These are phyloP conservation scores for Trichoderma afroharzianum DNA, from an alignment of 2,329 filamentous ascomycete genomes.

Conservation along the genomic window DNA sequence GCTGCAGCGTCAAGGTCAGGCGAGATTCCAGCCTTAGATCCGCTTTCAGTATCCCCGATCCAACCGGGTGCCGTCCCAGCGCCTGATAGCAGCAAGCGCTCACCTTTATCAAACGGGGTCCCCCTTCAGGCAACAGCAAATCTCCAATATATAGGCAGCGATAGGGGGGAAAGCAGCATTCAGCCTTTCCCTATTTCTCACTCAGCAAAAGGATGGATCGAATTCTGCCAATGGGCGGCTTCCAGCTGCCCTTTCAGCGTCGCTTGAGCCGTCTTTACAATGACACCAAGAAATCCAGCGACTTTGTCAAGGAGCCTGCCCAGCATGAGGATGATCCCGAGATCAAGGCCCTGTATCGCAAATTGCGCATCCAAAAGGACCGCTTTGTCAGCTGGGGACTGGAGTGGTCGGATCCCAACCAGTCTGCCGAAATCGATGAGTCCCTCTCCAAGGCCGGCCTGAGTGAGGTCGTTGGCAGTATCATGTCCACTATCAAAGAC, in stretches of 20 bases:
- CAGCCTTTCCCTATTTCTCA: not conserved
- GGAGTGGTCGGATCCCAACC: constrained; percentile 72
- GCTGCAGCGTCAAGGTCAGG: constrained; percentile 1
- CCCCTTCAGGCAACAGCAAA: constrained; percentile 19
- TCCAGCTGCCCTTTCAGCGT: constrained; percentile 56
- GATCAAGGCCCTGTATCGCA: constrained; percentile 68
- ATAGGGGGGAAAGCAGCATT: not conserved
- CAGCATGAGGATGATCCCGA: constrained; percentile 65
- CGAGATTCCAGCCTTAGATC: constrained; percentile 5
- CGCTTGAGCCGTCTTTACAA: constrained; percentile 71
- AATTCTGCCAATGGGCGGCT: constrained; percentile 48
- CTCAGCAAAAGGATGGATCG: constrained; percentile 42
- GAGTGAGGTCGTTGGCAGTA: constrained; percentile 72
- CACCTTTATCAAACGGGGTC: not conserved
- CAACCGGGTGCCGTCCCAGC: constrained; percentile 8
- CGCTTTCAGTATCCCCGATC: constrained; percentile 11
- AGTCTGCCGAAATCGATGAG: constrained; percentile 67
- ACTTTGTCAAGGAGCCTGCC: constrained; percentile 64
- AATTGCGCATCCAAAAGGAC: constrained; percentile 76
- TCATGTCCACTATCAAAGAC: constrained; percentile 77
- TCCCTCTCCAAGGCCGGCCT: constrained; percentile 69
- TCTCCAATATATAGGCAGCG: constrained; percentile 2
- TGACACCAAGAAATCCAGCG: constrained; percentile 74
- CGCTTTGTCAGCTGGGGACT: constrained; percentile 75
- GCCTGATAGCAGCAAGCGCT: constrained; percentile 5